phyloP scores from a whole-genome alignment of 164 flowering plant species.

The Vitis riparia region DNA sequence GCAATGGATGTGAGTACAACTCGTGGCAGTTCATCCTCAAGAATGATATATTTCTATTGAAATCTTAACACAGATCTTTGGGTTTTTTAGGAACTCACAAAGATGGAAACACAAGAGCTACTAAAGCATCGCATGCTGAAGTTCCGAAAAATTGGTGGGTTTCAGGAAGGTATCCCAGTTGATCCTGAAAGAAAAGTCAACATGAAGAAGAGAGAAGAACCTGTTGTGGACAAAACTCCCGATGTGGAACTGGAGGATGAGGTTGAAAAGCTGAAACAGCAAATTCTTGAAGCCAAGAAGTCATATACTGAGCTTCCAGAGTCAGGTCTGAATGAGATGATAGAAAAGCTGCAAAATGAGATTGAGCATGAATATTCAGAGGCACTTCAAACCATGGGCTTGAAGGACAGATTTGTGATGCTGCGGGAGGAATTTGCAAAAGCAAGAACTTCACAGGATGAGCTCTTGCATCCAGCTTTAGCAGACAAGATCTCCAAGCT shows the following conservation, averaged over 20 bases:
- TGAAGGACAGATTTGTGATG: constrained; percentile 41
- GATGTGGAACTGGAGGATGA: constrained; percentile 52
- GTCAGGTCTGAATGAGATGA: constrained; percentile 52
- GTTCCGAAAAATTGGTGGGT: constrained; percentile 75
- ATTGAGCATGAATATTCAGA: constrained; percentile 59
- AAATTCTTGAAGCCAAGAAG: constrained; percentile 52
- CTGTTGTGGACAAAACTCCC: constrained; percentile 28
- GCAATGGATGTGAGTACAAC: constrained; percentile 77
- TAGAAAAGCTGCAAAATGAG: constrained; percentile 60
- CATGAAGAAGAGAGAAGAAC: constrained; percentile 69
- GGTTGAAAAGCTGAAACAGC: constrained; percentile 63
- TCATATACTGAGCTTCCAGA: constrained; percentile 44
- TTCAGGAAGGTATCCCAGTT: constrained; percentile 63
- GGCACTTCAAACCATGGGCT: constrained; percentile 63
- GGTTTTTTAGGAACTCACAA: constrained; percentile 62
- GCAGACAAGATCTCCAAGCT: constrained; percentile 53
- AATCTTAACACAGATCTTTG: not conserved
- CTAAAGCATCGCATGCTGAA: constrained; percentile 64
- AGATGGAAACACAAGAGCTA: constrained; percentile 65
- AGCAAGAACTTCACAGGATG: constrained; percentile 37
- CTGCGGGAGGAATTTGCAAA: constrained; percentile 52
- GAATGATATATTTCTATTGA: not conserved
- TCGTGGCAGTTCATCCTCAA: not conserved
- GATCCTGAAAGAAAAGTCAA: constrained; percentile 57
- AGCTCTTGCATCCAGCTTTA: constrained; percentile 31